Percentiles rank a stretch among this genome's conserved stretches.
Conservation (phyloP, 2,329 filamentous ascomycete genomes). For the Fusarium praegraminearum region DNA sequence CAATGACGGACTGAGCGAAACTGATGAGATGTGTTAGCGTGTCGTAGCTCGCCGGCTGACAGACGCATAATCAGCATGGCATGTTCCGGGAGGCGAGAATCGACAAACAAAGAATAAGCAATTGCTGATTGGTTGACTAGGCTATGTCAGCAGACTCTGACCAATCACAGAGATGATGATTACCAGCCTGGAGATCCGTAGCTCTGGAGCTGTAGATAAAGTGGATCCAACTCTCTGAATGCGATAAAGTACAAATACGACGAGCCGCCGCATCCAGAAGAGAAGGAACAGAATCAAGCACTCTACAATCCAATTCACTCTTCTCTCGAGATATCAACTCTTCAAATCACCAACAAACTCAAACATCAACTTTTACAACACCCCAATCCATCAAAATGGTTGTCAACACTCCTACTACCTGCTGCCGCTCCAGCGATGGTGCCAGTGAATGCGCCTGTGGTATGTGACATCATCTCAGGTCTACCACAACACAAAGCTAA, state of each 20-base stretch:
- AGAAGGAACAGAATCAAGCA: slow-evolving; percentile 16
- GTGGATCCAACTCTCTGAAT: slow-evolving; percentile 27
- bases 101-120: slow-evolving; percentile 45
- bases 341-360: neutral
- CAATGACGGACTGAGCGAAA: slow-evolving; percentile 8
- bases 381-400: slow-evolving; percentile 49
- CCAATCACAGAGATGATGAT: slow-evolving; percentile 36
- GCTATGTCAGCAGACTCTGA: accelerated
- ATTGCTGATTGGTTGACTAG: slow-evolving; percentile 16
- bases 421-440: slow-evolving; percentile 66
- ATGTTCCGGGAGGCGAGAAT: slow-evolving; percentile 36
- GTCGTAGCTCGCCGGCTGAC: slow-evolving; percentile 21
- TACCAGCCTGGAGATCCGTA: slow-evolving; percentile 22
- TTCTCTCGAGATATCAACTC: neutral
- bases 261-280: slow-evolving; percentile 21
- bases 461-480: slow-evolving; percentile 53
- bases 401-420: slow-evolving; percentile 59
- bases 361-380: neutral
- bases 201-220: slow-evolving; percentile 14
- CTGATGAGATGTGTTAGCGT: slow-evolving; percentile 5
- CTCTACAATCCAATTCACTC: neutral
- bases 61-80: slow-evolving; percentile 24
- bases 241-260: slow-evolving; percentile 45
- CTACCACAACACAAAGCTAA: neutral
- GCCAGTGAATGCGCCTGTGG: slow-evolving; percentile 66